Percentiles rank a stretch among this genome's conserved stretches.
These are phyloP conservation scores for Penicillium vulpinum DNA, from an alignment of 2,329 filamentous ascomycete species.

Conservation along the genomic window DNA sequence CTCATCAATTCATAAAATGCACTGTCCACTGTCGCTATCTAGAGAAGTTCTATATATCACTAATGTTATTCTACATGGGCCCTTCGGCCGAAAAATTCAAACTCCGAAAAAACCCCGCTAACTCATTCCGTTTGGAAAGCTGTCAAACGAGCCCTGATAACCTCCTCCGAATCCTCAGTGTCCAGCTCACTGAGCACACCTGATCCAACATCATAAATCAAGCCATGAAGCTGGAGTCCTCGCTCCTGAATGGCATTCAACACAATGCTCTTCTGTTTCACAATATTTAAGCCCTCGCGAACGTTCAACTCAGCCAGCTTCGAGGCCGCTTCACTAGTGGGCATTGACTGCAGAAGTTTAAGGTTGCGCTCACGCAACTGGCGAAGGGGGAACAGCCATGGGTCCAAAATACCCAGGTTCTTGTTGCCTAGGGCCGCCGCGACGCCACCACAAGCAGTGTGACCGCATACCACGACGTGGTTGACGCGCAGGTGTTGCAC, in stretches of 20 bases:
- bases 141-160: conserved; percentile 39
- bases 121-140: conserved; percentile 42
- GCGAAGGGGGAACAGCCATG: conserved; percentile 61
- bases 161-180: conserved; percentile 42
- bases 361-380: conserved; percentile 56
- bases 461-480: conserved; percentile 62
- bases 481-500: conserved; percentile 69
- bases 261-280: conserved; percentile 69
- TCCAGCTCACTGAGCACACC: conserved; percentile 58
- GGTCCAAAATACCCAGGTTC: conserved; percentile 61
- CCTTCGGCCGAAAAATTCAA: background rate
- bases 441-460: conserved; percentile 62
- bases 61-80: background rate
- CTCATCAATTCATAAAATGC: conserved; percentile 2
- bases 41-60: background rate
- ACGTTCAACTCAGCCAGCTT: conserved; percentile 78
- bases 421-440: conserved; percentile 56
- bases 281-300: conserved; percentile 62
- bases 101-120: conserved; percentile 6
- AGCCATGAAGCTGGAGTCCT: conserved; percentile 73
- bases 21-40: background rate
- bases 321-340: conserved; percentile 52
- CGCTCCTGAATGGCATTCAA: conserved; percentile 69
- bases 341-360: conserved; percentile 50
- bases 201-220: conserved; percentile 67